Evolutionary conservation across 768 basidiomycete genomes (phyloP).

Genomic region (Hericium alpestre): DNA sequence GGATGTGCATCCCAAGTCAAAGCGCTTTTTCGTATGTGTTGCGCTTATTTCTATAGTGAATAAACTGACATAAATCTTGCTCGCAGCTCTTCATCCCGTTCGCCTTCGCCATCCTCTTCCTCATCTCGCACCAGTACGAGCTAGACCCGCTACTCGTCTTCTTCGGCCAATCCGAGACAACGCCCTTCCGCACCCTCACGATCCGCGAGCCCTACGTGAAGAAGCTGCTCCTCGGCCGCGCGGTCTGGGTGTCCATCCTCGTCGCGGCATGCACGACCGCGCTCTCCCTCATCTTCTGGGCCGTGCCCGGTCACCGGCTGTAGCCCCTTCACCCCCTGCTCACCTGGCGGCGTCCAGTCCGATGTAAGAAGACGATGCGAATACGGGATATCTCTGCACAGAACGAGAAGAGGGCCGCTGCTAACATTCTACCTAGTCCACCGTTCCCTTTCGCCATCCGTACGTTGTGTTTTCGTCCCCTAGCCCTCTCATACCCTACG

Average conservation of each 20-base stretch:
- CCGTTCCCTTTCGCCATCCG: too few species aligned
- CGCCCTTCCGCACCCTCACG: conserved; percentile 86
- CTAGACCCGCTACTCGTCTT: conserved; percentile 94
- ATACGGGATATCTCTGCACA: too few species aligned
- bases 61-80: not conserved
- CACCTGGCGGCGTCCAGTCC: too few species aligned
- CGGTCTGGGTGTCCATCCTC: conserved; percentile 81
- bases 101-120: conserved; percentile 76
- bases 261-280: conserved; percentile 69
- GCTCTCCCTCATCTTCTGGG: conserved; percentile 88
- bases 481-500: not conserved
- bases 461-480: too few species aligned
- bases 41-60: conserved; percentile 5
- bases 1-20: conserved; percentile 85
- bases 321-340: conserved; percentile 21
- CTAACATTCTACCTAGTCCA: too few species aligned
- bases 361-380: too few species aligned
- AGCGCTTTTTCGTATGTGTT: conserved; percentile 83
- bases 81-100: conserved; percentile 89
- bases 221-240: conserved; percentile 80
- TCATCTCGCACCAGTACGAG: conserved; percentile 94
- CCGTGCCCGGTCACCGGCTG: conserved; percentile 87
- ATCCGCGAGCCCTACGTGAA: conserved; percentile 92
- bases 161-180: conserved; percentile 88
- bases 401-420: too few species aligned